Evolutionary conservation across 345 rosid species (phyloP).

Genomic region (Xanthoceras sorbifolium): DNA sequence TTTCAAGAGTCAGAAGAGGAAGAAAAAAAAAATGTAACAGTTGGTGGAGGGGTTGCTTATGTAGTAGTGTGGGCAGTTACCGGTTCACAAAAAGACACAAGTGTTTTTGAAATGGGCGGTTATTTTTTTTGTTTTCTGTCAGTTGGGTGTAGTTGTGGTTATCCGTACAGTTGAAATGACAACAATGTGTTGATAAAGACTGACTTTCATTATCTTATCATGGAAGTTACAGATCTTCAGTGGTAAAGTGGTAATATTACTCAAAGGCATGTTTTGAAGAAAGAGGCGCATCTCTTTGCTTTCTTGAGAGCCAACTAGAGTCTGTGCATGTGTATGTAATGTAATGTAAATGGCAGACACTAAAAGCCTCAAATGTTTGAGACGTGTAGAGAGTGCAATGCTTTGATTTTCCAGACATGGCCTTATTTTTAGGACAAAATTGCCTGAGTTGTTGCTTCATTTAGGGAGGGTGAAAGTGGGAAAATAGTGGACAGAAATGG

Average conservation of each 20-base stretch:
- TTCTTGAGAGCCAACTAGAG: background rate
- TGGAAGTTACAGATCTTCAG: background rate
- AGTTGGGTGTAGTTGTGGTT: slow-evolving; percentile 32
- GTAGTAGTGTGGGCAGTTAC: slow-evolving; percentile 42
- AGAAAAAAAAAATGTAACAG: slow-evolving; percentile 19
- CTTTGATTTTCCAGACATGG: background rate
- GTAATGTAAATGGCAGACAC: background rate
- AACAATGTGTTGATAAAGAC: background rate
- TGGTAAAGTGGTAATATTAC: background rate
- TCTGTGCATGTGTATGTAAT: background rate
- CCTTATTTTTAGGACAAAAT: slow-evolving; percentile 7
- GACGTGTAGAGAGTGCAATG: background rate
- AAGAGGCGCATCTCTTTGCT: slow-evolving; percentile 12
- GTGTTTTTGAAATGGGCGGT: slow-evolving; percentile 31
- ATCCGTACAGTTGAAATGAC: slow-evolving; percentile 14
- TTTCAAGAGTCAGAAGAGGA: slow-evolving; percentile 16
- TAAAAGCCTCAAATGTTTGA: slow-evolving; percentile 1
- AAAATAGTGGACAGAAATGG: slow-evolving; percentile 1
- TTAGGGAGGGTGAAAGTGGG: background rate
- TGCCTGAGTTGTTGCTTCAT: background rate
- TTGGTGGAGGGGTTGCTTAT: slow-evolving; percentile 34
- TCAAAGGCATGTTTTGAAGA: background rate
- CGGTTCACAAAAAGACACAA: slow-evolving; percentile 10
- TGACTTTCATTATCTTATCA: background rate
- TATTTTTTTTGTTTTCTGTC: slow-evolving; percentile 20